Percentiles rank a stretch among this genome's conserved stretches.
These are phyloP conservation scores for Arthroderma uncinatum DNA, from an alignment of 2,329 filamentous ascomycete species.

Conservation along the genomic window DNA sequence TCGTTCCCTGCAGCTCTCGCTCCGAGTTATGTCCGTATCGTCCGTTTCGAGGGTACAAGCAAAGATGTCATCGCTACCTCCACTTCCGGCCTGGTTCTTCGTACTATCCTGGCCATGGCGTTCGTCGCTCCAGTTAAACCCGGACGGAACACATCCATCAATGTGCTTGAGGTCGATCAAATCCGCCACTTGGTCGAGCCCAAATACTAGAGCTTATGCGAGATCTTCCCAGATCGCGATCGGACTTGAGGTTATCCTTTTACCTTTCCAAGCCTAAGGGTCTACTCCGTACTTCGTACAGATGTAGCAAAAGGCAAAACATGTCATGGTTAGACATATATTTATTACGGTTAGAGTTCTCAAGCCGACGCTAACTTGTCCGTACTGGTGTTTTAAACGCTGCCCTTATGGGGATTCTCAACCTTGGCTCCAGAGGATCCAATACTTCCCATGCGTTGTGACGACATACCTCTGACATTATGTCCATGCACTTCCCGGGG, in stretches of 20 bases:
- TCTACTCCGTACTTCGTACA: no score
- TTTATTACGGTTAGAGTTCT: not conserved
- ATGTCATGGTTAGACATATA: no score
- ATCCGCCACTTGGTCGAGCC: not conserved
- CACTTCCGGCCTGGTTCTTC: no score
- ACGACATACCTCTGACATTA: not conserved
- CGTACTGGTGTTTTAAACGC: not conserved
- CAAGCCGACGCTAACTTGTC: not conserved
- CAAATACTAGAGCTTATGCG: not conserved
- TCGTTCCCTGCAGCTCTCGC: not conserved
- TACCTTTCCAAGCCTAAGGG: not conserved
- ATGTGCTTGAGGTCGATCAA: not conserved
- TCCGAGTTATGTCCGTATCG: not conserved
- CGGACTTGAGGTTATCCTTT: not conserved
- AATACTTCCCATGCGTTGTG: constrained; percentile 1
- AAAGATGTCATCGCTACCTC: not conserved
- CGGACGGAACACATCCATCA: not conserved
- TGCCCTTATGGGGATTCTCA: not conserved
- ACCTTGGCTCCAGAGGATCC: not conserved
- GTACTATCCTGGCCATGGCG: not conserved
- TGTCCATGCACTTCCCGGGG: not conserved
- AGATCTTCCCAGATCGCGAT: constrained; percentile 1
- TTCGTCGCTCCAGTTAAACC: not conserved
- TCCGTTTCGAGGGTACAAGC: not conserved
- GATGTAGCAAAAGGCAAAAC: no score